These are phyloP conservation scores for Castanea sativa DNA, from an alignment of 306 rosid species.

Conservation along the genomic window DNA sequence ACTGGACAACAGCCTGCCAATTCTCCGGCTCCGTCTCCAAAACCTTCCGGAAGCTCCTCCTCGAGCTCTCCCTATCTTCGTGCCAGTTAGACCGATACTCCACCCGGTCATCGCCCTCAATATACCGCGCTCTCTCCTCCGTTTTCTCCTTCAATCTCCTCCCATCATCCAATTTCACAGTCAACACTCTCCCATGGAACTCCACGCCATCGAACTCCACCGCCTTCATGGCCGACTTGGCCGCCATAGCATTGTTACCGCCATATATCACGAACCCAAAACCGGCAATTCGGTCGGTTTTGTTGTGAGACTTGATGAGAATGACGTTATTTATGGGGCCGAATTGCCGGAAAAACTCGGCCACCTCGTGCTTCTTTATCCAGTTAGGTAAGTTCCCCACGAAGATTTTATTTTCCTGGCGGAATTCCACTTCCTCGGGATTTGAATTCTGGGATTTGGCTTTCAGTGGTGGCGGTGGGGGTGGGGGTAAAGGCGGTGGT, in stretches of 20 bases:
- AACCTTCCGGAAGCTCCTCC: constrained; percentile 57
- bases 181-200: constrained; percentile 77
- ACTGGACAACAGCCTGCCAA: constrained; percentile 81
- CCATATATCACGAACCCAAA: constrained; percentile 73
- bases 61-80: constrained; percentile 64
- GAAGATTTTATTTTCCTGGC: constrained; percentile 85
- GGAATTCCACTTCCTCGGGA: constrained; percentile 24
- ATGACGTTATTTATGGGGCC: constrained; percentile 75
- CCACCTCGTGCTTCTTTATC: constrained; percentile 67
- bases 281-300: constrained; percentile 61
- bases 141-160: constrained; percentile 61
- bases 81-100: constrained; percentile 76
- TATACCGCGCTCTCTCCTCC: constrained; percentile 57
- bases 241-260: constrained; percentile 35
- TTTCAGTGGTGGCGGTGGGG: background rate
- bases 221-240: constrained; percentile 68
- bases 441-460: constrained; percentile 3
- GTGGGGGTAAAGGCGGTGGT: background rate
- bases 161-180: constrained; percentile 85
- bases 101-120: constrained; percentile 46
- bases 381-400: constrained; percentile 84
- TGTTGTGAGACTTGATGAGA: constrained; percentile 63
- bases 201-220: constrained; percentile 93
- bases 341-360: constrained; percentile 79
- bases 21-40: constrained; percentile 84